Percentiles rank a stretch among this genome's conserved stretches.
Conservation (phyloP, 805 yeast species). For the Kodamaea hsintzibuensis region DNA sequence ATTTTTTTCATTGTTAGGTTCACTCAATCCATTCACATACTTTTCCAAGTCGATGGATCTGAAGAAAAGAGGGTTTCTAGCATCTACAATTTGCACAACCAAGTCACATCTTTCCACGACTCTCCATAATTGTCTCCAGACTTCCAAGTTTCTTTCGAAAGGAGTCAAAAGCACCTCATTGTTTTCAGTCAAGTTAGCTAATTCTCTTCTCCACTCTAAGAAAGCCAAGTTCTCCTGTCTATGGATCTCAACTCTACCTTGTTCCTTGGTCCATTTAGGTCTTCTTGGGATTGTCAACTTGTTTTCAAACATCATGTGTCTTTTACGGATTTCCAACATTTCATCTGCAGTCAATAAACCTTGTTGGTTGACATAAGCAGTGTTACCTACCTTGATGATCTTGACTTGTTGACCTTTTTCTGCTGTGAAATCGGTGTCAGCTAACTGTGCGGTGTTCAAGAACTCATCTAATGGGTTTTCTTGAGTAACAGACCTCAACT, state of each 20-base stretch:
- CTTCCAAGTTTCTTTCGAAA: conserved; percentile 94
- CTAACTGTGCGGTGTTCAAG: conserved; percentile 90
- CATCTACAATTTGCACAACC: conserved; percentile 96
- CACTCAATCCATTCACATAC: conserved; percentile 72
- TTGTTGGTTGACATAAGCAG: conserved; percentile 37
- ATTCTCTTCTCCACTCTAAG: conserved; percentile 88
- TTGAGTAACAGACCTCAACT: conserved; percentile 90
- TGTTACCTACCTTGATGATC: conserved; percentile 72
- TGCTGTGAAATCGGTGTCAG: conserved; percentile 95
- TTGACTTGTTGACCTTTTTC: conserved; percentile 81
- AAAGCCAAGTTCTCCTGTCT: conserved; percentile 88
- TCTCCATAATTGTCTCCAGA: conserved; percentile 98
- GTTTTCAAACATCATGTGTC: conserved; percentile 66
- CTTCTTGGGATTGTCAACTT: conserved; percentile 88
- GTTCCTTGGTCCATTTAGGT: conserved; percentile 78
- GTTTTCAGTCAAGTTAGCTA: conserved; percentile 81
- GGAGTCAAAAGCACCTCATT: conserved; percentile 90
- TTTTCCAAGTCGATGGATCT: conserved; percentile 84
- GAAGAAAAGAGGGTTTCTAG: conserved; percentile 88
- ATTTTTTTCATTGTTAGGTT: conserved; percentile 59
- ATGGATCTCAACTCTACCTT: conserved; percentile 76
- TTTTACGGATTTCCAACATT: conserved; percentile 55
- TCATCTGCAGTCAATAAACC: conserved; percentile 66
- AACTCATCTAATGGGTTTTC: conserved; percentile 94
- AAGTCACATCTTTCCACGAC: conserved; percentile 94